Percentiles rank a stretch among this genome's conserved stretches.
Conservation (phyloP, 139 green algal species). For the Chara braunii region DNA sequence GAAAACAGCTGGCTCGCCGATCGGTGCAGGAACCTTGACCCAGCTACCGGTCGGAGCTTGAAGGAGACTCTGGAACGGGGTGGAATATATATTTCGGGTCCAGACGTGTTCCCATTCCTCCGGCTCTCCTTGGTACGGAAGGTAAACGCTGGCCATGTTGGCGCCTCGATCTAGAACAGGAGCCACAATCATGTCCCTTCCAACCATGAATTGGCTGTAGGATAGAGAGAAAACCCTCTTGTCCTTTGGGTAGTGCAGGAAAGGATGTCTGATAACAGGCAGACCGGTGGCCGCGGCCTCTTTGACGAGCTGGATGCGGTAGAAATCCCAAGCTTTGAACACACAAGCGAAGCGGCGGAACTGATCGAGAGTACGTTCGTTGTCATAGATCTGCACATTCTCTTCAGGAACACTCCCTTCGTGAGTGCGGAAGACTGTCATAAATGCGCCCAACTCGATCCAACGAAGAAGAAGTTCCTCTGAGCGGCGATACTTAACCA, state of each 20-base stretch:
- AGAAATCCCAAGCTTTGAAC: conserved; percentile 23
- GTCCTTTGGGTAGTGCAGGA: conserved; percentile 40
- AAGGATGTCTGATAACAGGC: conserved; percentile 34
- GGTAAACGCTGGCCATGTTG: not conserved
- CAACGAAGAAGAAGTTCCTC: conserved; percentile 42
- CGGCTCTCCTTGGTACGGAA: not conserved
- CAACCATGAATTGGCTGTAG: conserved; percentile 41
- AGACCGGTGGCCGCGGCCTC: conserved; percentile 24
- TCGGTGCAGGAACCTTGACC: not conserved
- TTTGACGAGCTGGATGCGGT: conserved; percentile 20
- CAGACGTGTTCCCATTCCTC: conserved; percentile 25
- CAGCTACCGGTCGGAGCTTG: not conserved
- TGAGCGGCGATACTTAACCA: conserved; percentile 18
- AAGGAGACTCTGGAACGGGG: not conserved
- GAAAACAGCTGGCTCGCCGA: conserved; percentile 2
- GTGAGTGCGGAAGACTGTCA: conserved; percentile 43
- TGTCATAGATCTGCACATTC: conserved; percentile 38
- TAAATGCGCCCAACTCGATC: conserved; percentile 46
- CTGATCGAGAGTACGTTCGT: not conserved
- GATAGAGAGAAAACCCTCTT: not conserved
- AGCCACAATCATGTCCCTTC: conserved; percentile 36
- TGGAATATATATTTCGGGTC: not conserved
- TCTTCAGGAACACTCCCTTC: conserved; percentile 13
- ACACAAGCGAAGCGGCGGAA: conserved; percentile 10
- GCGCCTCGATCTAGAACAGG: conserved; percentile 31